Percentiles rank a stretch among this genome's conserved stretches.
Evolutionary conservation across 2,329 filamentous ascomycete genomes (phyloP).

Genomic region (Nectriaceae sp.): DNA sequence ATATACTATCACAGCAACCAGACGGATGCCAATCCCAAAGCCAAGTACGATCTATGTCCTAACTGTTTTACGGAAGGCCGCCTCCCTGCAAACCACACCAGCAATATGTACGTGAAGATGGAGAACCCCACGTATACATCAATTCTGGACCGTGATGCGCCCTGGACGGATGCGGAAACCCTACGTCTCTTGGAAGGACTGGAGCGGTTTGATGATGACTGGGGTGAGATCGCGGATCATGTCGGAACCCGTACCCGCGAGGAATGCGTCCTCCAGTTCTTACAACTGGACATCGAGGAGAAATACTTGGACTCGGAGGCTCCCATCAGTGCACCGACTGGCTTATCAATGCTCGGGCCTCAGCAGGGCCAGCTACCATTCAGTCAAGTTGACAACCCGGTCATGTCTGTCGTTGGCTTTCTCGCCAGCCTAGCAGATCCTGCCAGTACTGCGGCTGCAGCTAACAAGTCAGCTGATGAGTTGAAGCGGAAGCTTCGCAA

Average conservation of each 20-base stretch:
- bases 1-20: constrained; percentile 62
- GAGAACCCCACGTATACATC: constrained; percentile 84
- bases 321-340: constrained; percentile 52
- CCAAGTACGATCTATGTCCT: constrained; percentile 86
- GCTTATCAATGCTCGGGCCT: constrained; percentile 67
- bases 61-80: constrained; percentile 86
- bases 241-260: constrained; percentile 90
- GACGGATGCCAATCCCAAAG: constrained; percentile 60
- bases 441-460: constrained; percentile 84
- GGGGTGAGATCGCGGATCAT: constrained; percentile 89
- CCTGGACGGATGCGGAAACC: constrained; percentile 89
- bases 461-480: constrained; percentile 82
- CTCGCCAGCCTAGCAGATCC: constrained; percentile 90
- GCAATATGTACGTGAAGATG: constrained; percentile 81
- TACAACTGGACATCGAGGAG: constrained; percentile 96
- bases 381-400: constrained; percentile 90
- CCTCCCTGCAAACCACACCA: constrained; percentile 76
- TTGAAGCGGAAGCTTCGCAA: constrained; percentile 79
- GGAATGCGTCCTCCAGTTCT: constrained; percentile 94
- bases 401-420: constrained; percentile 95
- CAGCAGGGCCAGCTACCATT: constrained; percentile 84
- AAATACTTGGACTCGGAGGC: constrained; percentile 85
- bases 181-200: constrained; percentile 88
- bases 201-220: constrained; percentile 93
- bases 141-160: constrained; percentile 78